Evolutionary conservation across 2,329 filamentous ascomycete genomes (phyloP).

Genomic region (Aspergillus brunneoviolaceus): DNA sequence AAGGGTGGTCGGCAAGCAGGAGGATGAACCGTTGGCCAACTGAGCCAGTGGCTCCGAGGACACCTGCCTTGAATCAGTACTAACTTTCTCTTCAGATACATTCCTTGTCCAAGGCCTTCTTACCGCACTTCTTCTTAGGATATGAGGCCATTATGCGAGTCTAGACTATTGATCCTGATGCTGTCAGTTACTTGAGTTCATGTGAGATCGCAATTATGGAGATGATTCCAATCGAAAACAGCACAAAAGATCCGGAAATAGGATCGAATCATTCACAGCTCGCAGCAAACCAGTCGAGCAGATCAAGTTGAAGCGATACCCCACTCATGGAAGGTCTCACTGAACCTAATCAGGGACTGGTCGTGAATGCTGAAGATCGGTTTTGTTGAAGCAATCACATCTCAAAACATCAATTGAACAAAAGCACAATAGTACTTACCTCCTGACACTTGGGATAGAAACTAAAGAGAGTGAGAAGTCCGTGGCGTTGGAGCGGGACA

Average conservation of each 20-base stretch:
- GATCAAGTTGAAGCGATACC: too few species aligned
- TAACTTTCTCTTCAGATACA: neutral
- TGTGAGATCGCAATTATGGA: too few species aligned
- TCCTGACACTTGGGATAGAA: constrained; percentile 13
- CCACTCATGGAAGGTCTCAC: too few species aligned
- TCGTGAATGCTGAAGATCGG: too few species aligned
- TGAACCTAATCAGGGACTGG: too few species aligned
- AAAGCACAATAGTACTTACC: constrained; percentile 21
- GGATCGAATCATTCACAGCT: too few species aligned
- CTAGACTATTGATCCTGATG: neutral
- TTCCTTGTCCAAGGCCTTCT: constrained; percentile 9
- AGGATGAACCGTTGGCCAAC: constrained; percentile 96
- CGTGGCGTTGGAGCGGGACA: constrained; percentile 20
- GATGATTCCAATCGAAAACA: too few species aligned
- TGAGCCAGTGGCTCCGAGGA: constrained; percentile 88
- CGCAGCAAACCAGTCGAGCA: too few species aligned
- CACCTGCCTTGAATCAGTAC: constrained; percentile 50
- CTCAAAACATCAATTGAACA: neutral
- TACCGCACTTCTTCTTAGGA: constrained; percentile 44
- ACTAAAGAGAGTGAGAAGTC: constrained; percentile 18
- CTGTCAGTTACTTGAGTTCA: neutral
- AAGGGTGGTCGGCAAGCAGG: constrained; percentile 81
- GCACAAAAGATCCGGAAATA: too few species aligned
- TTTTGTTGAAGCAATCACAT: too few species aligned
- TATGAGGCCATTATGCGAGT: constrained; percentile 31